Base-by-base conservation (phyloP, 352 stramenopile genomes). In the Phytophthora pistaciae region DNA sequence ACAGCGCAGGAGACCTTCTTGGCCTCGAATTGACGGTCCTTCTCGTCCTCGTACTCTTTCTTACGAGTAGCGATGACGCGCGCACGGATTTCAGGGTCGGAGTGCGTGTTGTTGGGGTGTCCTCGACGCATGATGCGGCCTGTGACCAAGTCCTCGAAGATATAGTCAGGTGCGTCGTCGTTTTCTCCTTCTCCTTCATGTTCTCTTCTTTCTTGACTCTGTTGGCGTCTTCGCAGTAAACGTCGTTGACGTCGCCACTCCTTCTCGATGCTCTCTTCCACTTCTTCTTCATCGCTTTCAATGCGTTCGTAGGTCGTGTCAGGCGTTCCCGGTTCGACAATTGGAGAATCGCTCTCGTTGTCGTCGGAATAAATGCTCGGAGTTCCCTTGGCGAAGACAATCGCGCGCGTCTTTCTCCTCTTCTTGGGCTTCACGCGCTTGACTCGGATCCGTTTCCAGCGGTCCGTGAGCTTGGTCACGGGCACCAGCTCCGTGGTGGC, bases 361-460 rank as follows among this genome's bases (percentile, higher is more conserved):
- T 44, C 70, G 25, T 72, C 57, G 1, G 60, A 52, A 25, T 67
- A 11, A 27, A 64, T 70, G 9, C 48, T 65, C 48, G 72, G n/a
- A 53, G 46, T 11, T 66, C 61, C 70, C 55, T 66, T 66, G 16
- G 79, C 83, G 57, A 90, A 89, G 23, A 92, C 83, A 31, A 90
- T 77, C 1, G 79, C 62, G 3, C 75, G 72, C 40, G 72, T 80
- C 33, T 70, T 77, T 44, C 81, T 83, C 55, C 76, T 70, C 20
- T 72, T 61, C 6, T 69, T 74, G 14, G 64, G 66, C 21, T 85
- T 64, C 0, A 75, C 36, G 3, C 79, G 80, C 21, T 74, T 71
- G 29, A 93, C 77, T 46, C 86, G 82, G n/a, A 91, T 73, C 18
- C 72, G 77, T 27, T 85, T 84, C 84, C 82, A 94, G 8, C 88